A percentile compares a stretch with the other conserved stretches of the same genome.
Conservation (phyloP, 1,284 basidiomycete genomes). For the Pseudozyma tsukubaensis region DNA sequence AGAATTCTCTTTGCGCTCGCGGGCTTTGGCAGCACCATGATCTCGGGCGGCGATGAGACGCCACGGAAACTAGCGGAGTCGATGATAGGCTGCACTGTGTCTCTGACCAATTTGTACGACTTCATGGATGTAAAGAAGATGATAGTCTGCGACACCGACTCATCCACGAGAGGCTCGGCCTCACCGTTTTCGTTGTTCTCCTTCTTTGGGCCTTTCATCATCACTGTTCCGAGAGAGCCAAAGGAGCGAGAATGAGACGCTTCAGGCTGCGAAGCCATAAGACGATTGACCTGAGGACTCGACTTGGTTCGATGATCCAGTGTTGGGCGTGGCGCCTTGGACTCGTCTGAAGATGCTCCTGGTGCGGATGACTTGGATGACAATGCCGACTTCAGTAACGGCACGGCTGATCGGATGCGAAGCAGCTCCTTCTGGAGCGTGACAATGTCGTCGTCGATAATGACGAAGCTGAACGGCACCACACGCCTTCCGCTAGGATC, state of each 20-base stretch:
- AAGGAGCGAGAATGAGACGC: constrained; percentile 21
- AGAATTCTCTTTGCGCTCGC: constrained; percentile 48
- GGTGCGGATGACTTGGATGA: constrained; percentile 16
- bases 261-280: constrained; percentile 28
- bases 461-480: constrained; percentile 55
- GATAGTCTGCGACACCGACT: constrained; percentile 51
- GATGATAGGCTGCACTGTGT: constrained; percentile 55
- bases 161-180: constrained; percentile 4
- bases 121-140: constrained; percentile 58
- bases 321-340: constrained; percentile 14
- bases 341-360: not conserved
- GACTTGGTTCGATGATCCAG: constrained; percentile 50
- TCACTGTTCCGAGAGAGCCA: constrained; percentile 15
- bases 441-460: constrained; percentile 61
- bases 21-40: constrained; percentile 59
- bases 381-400: constrained; percentile 49
- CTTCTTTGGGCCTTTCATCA: constrained; percentile 9
- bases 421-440: constrained; percentile 56
- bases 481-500: constrained; percentile 19
- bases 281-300: constrained; percentile 47
- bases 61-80: constrained; percentile 49
- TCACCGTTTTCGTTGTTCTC: not conserved
- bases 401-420: constrained; percentile 54
- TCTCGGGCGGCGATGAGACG: constrained; percentile 49
- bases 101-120: constrained; percentile 45